phyloP scores from a whole-genome alignment of 2,329 filamentous ascomycete genomes.

The Byssothecium circinans region DNA sequence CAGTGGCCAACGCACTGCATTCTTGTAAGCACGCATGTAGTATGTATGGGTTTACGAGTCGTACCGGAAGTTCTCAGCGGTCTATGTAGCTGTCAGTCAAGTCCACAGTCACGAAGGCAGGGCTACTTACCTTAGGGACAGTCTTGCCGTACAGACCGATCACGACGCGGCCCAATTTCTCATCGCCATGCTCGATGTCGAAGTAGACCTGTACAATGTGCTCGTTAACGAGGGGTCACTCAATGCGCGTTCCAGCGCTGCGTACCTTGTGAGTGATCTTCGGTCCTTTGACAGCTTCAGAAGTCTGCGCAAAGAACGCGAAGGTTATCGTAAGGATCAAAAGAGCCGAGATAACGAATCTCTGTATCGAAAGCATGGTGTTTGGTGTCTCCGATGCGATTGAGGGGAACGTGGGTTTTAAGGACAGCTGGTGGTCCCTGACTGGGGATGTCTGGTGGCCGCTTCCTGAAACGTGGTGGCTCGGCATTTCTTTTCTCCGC shows the following conservation, averaged over 20 bases:
- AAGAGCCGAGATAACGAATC: conserved; percentile 70
- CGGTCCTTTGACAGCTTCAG: conserved; percentile 64
- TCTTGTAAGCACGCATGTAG: conserved; percentile 11
- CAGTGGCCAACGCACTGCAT: conserved; percentile 75
- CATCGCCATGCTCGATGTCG: conserved; percentile 76
- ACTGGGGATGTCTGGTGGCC: conserved; percentile 15
- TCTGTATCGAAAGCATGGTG: conserved; percentile 75
- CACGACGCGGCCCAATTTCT: conserved; percentile 72
- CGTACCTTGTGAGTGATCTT: conserved; percentile 90
- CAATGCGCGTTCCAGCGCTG: background rate
- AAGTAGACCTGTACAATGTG: conserved; percentile 66
- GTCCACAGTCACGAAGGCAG: background rate
- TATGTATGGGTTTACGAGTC: background rate
- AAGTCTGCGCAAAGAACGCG: conserved; percentile 39
- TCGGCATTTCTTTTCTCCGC: conserved; percentile 26
- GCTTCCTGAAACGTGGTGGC: conserved; percentile 37
- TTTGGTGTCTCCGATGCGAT: conserved; percentile 18
- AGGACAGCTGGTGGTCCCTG: conserved; percentile 21
- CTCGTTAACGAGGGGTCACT: background rate
- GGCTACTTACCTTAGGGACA: conserved; percentile 65
- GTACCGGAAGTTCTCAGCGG: conserved; percentile 65
- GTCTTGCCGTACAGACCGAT: conserved; percentile 88
- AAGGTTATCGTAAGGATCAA: conserved; percentile 70
- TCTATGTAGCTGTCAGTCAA: conserved; percentile 46
- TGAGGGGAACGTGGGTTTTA: conserved; percentile 28